Evolutionary conservation across 1,284 basidiomycete genomes (phyloP), one percentile per base, ranked within the genome.

Genomic region (Cutaneotrichosporon curvatum): DNA sequence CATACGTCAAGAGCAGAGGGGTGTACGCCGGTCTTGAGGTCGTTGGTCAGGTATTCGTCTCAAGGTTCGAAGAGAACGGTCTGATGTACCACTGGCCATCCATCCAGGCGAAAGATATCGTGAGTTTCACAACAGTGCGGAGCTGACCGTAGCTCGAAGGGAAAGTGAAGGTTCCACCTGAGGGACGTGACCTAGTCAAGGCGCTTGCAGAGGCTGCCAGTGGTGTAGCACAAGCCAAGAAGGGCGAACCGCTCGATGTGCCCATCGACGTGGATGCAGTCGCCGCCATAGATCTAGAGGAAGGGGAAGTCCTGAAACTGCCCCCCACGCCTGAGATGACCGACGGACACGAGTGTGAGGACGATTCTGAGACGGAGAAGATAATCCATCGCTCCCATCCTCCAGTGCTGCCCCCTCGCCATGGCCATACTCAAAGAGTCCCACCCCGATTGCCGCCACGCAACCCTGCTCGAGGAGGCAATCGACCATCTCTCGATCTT

Each of bases 201-300:
- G 75, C 76, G 0, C 61, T 79, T 5, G 51, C 63, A 9, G 77
- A 76, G 43, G 76, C 78, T n/a, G 75, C 76, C 47, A 61, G 68
- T 0, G 78, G 78, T n/a, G 53, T 58, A 12, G 76, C 78, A 0
- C 78, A 79, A 50, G 48, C 44, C 7, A 49, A 57, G 23, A 66
- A 65, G 21, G 72, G 68, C 22, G 60, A 63, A 8, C 57, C 60
- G 3, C 65, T 70, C 42, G 62, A 72, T 23, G 57, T 55, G 4
- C 43, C 58, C 21, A 48, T 66, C 9, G 62, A 70, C 40, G 25
- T 25, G 25, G 31, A 48, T 25, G 34, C 43, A 20, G 36, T 19
- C 16, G 3, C 37, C 3, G 37, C 37, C 6, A 23, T 45, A 10
- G 53, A 54, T 12, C 55, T 68, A 21, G 55, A 63, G 8, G 66